Evolutionary conservation across 2,329 filamentous ascomycete species (phyloP).

Genomic region (Bisporella sp.): DNA sequence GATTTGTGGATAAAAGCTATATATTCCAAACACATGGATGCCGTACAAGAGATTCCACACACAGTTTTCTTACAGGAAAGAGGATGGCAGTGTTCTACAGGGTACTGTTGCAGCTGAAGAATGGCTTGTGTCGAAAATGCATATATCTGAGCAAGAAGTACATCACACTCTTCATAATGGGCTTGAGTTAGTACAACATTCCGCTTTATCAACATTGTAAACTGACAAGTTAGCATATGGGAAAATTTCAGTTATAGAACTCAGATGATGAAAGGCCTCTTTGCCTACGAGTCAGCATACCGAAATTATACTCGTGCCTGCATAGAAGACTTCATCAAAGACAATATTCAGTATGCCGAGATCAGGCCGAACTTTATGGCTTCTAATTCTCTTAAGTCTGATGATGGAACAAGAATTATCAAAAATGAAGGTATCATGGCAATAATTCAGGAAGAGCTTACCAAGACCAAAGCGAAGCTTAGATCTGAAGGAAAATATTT

Average conservation of each 20-base stretch:
- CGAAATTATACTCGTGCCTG: conserved; percentile 51
- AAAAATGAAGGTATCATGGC: conserved; percentile 53
- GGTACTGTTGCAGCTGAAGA: conserved; percentile 30
- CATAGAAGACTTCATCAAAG: conserved; percentile 53
- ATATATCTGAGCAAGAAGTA: conserved; percentile 54
- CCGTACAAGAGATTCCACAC: conserved; percentile 36
- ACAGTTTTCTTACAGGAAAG: conserved; percentile 26
- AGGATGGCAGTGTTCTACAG: conserved; percentile 22
- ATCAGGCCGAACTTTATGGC: conserved; percentile 63
- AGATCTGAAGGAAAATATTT: conserved; percentile 38
- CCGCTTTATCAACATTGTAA: neutral
- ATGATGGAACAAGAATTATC: conserved; percentile 46
- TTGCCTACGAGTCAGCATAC: conserved; percentile 60
- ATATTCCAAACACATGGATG: conserved; percentile 40
- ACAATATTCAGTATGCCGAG: conserved; percentile 66
- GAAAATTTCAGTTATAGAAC: conserved; percentile 62
- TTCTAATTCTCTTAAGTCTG: conserved; percentile 51
- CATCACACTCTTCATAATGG: conserved; percentile 41
- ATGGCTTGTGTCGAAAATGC: conserved; percentile 57
- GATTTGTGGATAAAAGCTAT: conserved; percentile 49
- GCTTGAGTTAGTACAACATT: conserved; percentile 40
- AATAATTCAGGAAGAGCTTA: conserved; percentile 50
- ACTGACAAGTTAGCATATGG: conserved; percentile 37
- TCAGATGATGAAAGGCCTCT: conserved; percentile 64
- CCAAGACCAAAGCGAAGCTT: conserved; percentile 37